These are phyloP conservation scores for Bauhinia variegata DNA, from an alignment of 306 rosid species.

Conservation along the genomic window DNA sequence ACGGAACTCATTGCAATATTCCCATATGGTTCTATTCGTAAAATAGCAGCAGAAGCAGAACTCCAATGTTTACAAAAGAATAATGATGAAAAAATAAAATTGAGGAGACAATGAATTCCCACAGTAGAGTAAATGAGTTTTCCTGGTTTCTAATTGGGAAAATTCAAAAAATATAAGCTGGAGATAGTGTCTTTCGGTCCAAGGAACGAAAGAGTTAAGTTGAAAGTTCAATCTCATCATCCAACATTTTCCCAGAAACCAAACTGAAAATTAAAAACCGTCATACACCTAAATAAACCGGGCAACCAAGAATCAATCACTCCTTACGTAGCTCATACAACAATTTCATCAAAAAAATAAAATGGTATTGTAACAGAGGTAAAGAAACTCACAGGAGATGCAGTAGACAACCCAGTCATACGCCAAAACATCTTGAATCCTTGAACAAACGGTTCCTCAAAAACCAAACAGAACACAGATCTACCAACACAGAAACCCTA, in stretches of 20 bases:
- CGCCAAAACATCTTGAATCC: conserved; percentile 94
- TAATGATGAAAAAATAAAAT: not conserved
- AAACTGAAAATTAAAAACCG: conserved; percentile 28
- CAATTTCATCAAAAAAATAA: not conserved
- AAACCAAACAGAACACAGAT: conserved; percentile 55
- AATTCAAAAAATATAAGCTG: not conserved
- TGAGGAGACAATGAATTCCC: not conserved
- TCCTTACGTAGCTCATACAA: conserved; percentile 2
- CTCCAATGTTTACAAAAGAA: not conserved
- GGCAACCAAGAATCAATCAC: conserved; percentile 18
- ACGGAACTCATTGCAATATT: too few relatives aligned
- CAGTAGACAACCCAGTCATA: conserved; percentile 95
- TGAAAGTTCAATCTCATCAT: not conserved
- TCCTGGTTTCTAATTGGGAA: not conserved
- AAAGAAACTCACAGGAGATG: conserved; percentile 85
- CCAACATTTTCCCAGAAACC: conserved; percentile 38
- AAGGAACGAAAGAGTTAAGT: not conserved
- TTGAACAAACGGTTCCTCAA: conserved; percentile 23
- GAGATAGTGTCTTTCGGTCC: not conserved
- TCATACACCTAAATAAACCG: conserved; percentile 4
- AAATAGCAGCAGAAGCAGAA: conserved; percentile 4
- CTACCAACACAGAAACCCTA: conserved; percentile 79
- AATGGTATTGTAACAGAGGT: conserved; percentile 1
- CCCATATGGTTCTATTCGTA: not conserved
- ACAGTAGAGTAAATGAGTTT: conserved; percentile 1